These are phyloP conservation scores for Saccharum officinarum DNA, from an alignment of 176 grass and related monocot genomes.

Conservation along the genomic window DNA sequence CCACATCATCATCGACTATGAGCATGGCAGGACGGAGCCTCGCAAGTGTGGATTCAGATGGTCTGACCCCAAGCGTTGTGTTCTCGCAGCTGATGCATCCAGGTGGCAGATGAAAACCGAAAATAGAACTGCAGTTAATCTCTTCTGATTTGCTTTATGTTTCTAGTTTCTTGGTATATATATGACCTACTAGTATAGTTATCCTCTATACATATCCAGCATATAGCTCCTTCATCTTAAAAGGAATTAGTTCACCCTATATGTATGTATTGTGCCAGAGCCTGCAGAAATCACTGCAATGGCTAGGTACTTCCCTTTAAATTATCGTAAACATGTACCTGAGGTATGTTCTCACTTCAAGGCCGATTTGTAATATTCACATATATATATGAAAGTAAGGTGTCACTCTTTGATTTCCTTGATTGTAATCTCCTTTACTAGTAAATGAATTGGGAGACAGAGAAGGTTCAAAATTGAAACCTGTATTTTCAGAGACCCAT, in stretches of 20 bases:
- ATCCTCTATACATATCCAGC: background rate
- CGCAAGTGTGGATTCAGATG: background rate
- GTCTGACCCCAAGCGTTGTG: background rate
- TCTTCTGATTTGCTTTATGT: background rate
- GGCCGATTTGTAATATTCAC: background rate
- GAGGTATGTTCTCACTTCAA: background rate
- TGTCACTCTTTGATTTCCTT: background rate
- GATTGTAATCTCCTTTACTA: background rate
- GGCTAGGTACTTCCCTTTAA: background rate
- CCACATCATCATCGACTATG: background rate
- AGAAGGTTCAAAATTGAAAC: background rate
- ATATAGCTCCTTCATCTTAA: background rate
- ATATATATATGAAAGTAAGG: background rate
- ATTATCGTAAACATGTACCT: background rate
- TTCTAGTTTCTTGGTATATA: background rate
- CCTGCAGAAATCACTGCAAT: background rate
- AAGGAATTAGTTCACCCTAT: background rate
- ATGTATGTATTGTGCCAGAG: background rate
- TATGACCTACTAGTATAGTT: background rate
- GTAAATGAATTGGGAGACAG: background rate
- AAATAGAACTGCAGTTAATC: background rate
- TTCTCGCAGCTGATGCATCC: background rate
- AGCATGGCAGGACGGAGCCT: background rate
- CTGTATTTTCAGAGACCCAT: background rate
- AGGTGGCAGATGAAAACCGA: background rate